phyloP scores from a whole-genome alignment of 1,284 basidiomycete genomes.

The Cutaneotrichosporon arboriforme region DNA sequence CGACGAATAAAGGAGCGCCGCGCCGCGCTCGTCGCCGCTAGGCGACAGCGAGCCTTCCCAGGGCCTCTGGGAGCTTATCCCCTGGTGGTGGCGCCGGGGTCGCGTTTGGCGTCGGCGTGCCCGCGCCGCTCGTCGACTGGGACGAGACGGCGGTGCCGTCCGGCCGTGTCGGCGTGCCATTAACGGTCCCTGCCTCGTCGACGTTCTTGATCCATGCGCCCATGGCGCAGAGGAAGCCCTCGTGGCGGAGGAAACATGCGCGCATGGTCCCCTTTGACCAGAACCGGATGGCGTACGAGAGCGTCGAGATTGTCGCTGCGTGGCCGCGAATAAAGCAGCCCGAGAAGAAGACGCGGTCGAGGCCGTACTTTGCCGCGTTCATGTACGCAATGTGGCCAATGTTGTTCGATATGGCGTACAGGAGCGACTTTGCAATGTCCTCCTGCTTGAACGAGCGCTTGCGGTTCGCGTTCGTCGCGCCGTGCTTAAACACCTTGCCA shows the following conservation, averaged over 20 bases:
- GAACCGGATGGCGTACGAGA: conserved; percentile 98
- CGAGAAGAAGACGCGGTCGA: conserved; percentile 97
- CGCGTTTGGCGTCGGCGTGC: conserved; percentile 54
- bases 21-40: no score
- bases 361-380: conserved; percentile 98
- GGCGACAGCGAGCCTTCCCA: no score
- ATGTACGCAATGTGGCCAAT: conserved; percentile 99
- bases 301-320: conserved; percentile 91
- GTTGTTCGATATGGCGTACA: conserved; percentile 97
- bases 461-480: conserved; percentile 43
- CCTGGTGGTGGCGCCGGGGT: background rate
- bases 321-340: conserved; percentile 99
- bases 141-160: background rate
- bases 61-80: no score
- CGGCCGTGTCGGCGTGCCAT: background rate
- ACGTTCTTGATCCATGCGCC: conserved; percentile 97
- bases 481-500: conserved; percentile 95
- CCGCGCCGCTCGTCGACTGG: background rate
- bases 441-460: conserved; percentile 79
- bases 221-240: conserved; percentile 92
- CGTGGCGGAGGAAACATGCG: conserved; percentile 93
- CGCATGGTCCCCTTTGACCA: conserved; percentile 98
- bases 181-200: conserved; percentile 25
- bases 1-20: no score
- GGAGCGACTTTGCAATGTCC: conserved; percentile 88